A percentile compares a stretch with the other conserved stretches of the same genome.
Conservation (phyloP, 2,329 filamentous ascomycete genomes). For the Cryphonectria radicalis region DNA sequence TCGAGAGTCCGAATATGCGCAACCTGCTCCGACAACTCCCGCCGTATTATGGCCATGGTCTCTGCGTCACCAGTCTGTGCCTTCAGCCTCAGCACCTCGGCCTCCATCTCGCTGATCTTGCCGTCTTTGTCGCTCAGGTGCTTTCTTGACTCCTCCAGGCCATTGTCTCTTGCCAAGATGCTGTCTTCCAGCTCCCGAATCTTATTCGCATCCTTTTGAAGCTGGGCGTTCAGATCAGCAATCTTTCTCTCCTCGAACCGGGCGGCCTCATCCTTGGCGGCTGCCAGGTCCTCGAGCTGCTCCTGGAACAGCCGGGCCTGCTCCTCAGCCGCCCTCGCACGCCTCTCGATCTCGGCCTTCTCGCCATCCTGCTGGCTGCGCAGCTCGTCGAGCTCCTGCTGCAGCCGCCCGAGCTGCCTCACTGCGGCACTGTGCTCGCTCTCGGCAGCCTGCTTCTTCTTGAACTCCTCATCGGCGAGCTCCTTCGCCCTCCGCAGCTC, state of each 20-base stretch:
- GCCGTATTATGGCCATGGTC: constrained; percentile 81
- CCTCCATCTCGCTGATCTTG: constrained; percentile 75
- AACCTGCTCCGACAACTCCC: constrained; percentile 89
- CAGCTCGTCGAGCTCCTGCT: constrained; percentile 56
- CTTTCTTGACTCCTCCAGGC: constrained; percentile 65
- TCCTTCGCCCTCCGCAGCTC: constrained; percentile 80
- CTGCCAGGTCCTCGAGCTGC: constrained; percentile 74
- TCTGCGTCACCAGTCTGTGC: constrained; percentile 87
- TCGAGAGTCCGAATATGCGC: constrained; percentile 88
- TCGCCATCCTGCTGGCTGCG: constrained; percentile 56
- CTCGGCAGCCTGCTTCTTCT: constrained; percentile 65
- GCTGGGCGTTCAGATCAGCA: constrained; percentile 58
- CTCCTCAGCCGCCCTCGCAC: constrained; percentile 72
- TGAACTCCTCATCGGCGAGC: constrained; percentile 85
- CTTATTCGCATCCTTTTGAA: constrained; percentile 50
- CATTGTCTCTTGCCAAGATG: constrained; percentile 56
- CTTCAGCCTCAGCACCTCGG: constrained; percentile 81
- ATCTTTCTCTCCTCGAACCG: constrained; percentile 61
- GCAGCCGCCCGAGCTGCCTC: constrained; percentile 54
- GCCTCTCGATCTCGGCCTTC: constrained; percentile 69
- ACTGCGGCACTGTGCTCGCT: constrained; percentile 54
- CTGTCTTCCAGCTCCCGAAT: constrained; percentile 65
- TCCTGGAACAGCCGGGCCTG: constrained; percentile 76
- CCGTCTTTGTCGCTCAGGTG: constrained; percentile 71
- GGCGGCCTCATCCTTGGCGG: constrained; percentile 70